A percentile compares a stretch with the other conserved stretches of the same genome.
These are phyloP conservation scores for Quercus agrifolia DNA, from an alignment of 306 rosid species.

Conservation along the genomic window DNA sequence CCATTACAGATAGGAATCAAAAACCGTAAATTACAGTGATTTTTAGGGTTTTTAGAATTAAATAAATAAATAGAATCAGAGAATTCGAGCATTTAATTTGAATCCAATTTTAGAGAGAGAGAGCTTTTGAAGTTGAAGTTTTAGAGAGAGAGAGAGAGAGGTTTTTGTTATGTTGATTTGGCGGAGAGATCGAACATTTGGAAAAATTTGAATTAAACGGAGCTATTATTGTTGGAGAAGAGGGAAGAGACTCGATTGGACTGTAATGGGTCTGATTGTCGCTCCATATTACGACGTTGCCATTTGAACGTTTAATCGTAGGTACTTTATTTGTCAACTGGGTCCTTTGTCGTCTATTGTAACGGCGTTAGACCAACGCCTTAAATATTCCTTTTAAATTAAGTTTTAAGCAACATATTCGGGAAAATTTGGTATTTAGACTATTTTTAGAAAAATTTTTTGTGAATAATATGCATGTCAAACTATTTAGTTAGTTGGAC, in stretches of 20 bases:
- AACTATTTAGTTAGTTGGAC: too few relatives aligned
- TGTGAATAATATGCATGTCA: too few relatives aligned
- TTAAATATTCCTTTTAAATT: too few relatives aligned
- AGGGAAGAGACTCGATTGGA: background rate
- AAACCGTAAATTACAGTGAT: background rate
- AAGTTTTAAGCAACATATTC: too few relatives aligned
- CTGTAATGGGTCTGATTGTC: background rate
- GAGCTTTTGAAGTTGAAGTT: background rate
- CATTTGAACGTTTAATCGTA: background rate
- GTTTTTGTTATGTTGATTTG: slow-evolving; percentile 11
- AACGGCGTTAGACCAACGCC: too few relatives aligned
- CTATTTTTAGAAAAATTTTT: too few relatives aligned
- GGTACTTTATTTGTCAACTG: too few relatives aligned
- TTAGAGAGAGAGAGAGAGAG: slow-evolving; percentile 2
- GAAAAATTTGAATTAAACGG: slow-evolving; percentile 31
- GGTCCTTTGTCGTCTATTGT: too few relatives aligned
- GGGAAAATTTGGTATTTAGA: too few relatives aligned
- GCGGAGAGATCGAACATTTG: slow-evolving; percentile 50
- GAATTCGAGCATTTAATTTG: slow-evolving; percentile 1
- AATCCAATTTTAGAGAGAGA: background rate
- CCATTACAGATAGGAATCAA: slow-evolving; percentile 34
- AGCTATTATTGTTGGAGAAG: background rate
- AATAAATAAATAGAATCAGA: background rate
- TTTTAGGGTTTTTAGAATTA: slow-evolving; percentile 7
- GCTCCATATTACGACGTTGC: background rate